A percentile compares a stretch with the other conserved stretches of the same genome.
Conservation (phyloP, 176 grass and related monocot genomes). For the Oryza glumipatula region DNA sequence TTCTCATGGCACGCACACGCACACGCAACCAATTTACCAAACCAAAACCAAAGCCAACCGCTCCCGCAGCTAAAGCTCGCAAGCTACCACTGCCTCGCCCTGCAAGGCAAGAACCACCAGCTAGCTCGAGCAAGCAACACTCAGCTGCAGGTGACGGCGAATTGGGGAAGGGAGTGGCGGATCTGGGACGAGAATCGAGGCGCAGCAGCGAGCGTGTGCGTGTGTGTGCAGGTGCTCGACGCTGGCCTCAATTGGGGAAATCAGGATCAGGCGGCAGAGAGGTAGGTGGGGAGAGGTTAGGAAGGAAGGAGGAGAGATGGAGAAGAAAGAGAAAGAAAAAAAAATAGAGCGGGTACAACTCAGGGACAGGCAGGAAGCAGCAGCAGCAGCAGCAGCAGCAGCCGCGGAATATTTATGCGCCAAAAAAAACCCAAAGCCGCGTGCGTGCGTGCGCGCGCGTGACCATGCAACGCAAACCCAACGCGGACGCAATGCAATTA, state of each 20-base stretch:
- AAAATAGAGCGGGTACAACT: conserved; percentile 24
- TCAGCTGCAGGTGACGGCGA: not conserved
- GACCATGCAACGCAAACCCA: too few relatives aligned
- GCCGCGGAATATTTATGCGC: conserved; percentile 51
- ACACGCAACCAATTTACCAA: too few relatives aligned
- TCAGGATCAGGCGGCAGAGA: conserved; percentile 32
- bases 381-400: not conserved
- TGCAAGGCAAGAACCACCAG: not conserved
- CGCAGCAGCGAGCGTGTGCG: not conserved
- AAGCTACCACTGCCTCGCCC: not conserved
- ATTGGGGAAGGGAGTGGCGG: not conserved
- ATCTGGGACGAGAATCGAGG: conserved; percentile 28
- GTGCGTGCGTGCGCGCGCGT: not conserved
- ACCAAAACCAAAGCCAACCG: not conserved
- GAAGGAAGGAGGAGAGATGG: conserved; percentile 8
- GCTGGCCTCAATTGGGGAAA: conserved; percentile 47
- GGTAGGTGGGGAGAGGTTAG: conserved; percentile 41
- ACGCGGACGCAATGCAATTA: too few relatives aligned
- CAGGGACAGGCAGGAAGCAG: conserved; percentile 24
- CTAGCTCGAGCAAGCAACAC: not conserved
- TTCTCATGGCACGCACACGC: conserved; percentile 53
- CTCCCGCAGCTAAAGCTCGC: not conserved
- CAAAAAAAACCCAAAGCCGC: not conserved
- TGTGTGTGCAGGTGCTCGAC: conserved; percentile 27
- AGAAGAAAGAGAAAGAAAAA: not conserved